Evolutionary conservation across 1,284 basidiomycete species (phyloP).

Genomic region (Puccinia novopanici): DNA sequence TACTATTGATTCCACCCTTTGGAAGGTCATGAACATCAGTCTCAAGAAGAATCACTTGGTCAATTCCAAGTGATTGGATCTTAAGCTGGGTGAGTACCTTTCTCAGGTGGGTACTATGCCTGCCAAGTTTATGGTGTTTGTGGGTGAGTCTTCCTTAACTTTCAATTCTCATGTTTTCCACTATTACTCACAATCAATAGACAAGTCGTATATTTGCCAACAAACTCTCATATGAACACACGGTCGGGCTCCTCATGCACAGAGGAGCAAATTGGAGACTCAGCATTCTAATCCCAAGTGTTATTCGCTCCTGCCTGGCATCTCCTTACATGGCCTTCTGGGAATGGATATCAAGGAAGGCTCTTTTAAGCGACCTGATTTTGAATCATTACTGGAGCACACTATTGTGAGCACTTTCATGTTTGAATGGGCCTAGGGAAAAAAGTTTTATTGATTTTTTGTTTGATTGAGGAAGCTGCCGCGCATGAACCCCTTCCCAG

Average conservation of each 20-base stretch:
- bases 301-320: neutral
- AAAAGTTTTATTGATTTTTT: no score
- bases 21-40: neutral
- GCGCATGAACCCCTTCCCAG: no score
- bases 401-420: neutral
- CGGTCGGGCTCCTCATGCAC: no score
- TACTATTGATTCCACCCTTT: neutral
- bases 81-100: no score
- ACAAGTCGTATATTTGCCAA: neutral
- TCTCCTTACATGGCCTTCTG: neutral
- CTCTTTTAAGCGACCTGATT: neutral
- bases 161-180: neutral
- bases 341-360: slow-evolving; percentile 11
- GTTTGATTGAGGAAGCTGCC: neutral
- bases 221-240: neutral
- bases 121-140: no score
- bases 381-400: slow-evolving; percentile 22
- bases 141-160: neutral
- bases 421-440: no score
- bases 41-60: neutral
- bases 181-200: neutral
- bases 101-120: no score
- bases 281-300: neutral
- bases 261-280: neutral
- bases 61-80: neutral